Evolutionary conservation across 2,329 filamentous ascomycete species (phyloP).

Genomic region (Aureobasidium sp.): DNA sequence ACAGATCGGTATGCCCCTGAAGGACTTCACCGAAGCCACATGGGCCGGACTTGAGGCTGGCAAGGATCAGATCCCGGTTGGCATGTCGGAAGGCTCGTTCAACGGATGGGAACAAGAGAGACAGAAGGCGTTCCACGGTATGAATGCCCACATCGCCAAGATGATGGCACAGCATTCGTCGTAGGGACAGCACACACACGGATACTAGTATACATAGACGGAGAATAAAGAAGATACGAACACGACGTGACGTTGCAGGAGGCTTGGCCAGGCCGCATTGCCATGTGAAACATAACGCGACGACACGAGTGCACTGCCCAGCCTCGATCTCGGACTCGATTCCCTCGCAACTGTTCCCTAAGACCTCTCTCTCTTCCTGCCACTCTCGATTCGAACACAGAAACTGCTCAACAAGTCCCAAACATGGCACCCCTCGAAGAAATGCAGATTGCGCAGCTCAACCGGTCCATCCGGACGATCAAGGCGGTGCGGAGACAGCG

Average conservation of each 20-base stretch:
- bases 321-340: background rate
- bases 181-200: background rate
- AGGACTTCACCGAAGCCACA: conserved; percentile 46
- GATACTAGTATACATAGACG: background rate
- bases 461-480: conserved; percentile 79
- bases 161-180: conserved; percentile 16
- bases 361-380: background rate
- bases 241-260: conserved; percentile 7
- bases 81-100: conserved; percentile 40
- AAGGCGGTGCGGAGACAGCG: conserved; percentile 58
- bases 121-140: conserved; percentile 36
- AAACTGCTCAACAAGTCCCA: background rate
- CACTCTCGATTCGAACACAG: background rate
- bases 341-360: background rate
- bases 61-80: conserved; percentile 48
- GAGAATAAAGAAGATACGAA: background rate
- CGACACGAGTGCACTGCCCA: conserved; percentile 4
- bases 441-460: conserved; percentile 56
- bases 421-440: conserved; percentile 33
- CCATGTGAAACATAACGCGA: conserved; percentile 10
- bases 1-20: conserved; percentile 48
- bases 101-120: conserved; percentile 38
- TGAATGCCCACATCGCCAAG: conserved; percentile 20
- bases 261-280: conserved; percentile 6
- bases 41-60: conserved; percentile 40